Percentiles rank a stretch among this genome's conserved stretches.
Evolutionary conservation across 306 rosid species (phyloP).

Genomic region (Fragaria vesca): DNA sequence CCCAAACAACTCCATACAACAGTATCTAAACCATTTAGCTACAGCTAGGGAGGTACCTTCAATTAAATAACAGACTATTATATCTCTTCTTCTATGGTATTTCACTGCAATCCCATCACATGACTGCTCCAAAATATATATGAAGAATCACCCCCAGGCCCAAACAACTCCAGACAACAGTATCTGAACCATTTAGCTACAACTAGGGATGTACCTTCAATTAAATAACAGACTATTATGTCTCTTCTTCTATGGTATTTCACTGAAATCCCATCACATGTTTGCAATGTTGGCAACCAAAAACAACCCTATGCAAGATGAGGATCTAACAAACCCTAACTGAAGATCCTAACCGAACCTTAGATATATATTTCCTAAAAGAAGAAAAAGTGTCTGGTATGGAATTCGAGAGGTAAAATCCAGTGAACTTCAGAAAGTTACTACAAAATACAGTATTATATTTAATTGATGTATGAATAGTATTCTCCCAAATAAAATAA

Average conservation of each 20-base stretch:
- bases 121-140: too few relatives aligned
- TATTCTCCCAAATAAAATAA: neutral
- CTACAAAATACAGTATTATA: neutral
- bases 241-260: neutral
- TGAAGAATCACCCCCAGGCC: neutral
- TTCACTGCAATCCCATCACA: neutral
- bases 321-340: neutral
- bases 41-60: neutral
- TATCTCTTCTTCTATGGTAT: neutral
- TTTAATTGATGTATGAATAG: neutral
- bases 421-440: neutral
- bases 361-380: neutral
- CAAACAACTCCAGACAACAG: neutral
- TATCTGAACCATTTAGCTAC: slow-evolving; percentile 6
- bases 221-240: neutral
- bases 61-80: neutral
- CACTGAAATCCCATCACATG: neutral
- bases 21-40: slow-evolving; percentile 1
- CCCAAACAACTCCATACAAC: neutral
- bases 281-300: neutral
- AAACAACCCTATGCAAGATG: neutral
- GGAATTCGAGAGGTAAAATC: neutral
- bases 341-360: neutral
- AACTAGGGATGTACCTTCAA: neutral
- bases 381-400: neutral